Conservation (phyloP, 805 yeast genomes). For the Lipomyces chichibuensis region DNA sequence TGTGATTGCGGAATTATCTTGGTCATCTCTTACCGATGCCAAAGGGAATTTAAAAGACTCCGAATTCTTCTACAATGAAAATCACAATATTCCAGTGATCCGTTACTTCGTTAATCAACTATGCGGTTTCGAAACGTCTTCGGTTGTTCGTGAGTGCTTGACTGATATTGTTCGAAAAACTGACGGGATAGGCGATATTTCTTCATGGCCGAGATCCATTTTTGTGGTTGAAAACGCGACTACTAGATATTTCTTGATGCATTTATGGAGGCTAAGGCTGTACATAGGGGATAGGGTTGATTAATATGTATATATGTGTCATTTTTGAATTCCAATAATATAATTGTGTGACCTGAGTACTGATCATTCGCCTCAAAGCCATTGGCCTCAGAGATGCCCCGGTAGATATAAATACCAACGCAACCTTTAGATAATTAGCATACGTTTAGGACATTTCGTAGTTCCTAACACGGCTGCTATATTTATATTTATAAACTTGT, state of each 20-base stretch:
- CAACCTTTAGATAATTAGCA: too few species aligned
- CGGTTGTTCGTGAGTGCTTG: not conserved
- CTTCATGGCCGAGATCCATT: not conserved
- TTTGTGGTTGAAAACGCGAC: not conserved
- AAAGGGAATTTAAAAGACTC: slow-evolving; percentile 8
- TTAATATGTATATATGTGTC: not conserved
- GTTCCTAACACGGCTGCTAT: too few species aligned
- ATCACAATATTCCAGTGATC: not conserved
- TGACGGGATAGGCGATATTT: slow-evolving; percentile 1
- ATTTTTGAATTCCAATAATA: not conserved
- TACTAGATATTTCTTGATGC: slow-evolving; percentile 11
- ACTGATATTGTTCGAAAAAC: not conserved
- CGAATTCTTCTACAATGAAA: slow-evolving; percentile 1
- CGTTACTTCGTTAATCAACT: slow-evolving; percentile 9
- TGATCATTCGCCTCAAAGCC: not conserved
- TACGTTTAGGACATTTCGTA: too few species aligned
- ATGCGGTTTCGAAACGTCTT: slow-evolving; percentile 13
- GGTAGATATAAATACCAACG: too few species aligned
- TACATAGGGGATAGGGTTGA: slow-evolving; percentile 16
- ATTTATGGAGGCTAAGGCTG: slow-evolving; percentile 19
- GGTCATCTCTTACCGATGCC: not conserved
- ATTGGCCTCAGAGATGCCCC: too few species aligned
- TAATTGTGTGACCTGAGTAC: not conserved
- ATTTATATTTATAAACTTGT: too few species aligned
- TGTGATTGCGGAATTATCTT: slow-evolving; percentile 9